phyloP scores from a whole-genome alignment of 2,329 filamentous ascomycete genomes.

The Aureobasidium melanogenum region DNA sequence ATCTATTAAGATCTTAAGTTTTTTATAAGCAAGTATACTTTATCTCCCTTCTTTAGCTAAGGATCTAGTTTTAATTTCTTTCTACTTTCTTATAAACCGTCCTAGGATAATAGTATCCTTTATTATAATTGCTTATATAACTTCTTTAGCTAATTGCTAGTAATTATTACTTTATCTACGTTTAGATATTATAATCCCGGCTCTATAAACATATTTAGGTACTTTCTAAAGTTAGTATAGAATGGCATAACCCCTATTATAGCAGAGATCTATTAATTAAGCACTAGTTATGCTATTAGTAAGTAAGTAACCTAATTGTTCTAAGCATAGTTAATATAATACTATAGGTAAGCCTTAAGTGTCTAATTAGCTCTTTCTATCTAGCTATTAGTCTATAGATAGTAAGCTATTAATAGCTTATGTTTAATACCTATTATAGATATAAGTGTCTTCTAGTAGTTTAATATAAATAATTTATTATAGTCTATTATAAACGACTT shows the following conservation, averaged over 20 bases:
- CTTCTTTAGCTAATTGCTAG: constrained; percentile 3
- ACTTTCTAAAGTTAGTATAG: constrained; percentile 16
- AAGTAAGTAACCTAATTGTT: constrained; percentile 19
- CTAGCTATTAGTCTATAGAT: constrained; percentile 22
- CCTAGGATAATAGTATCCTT: constrained; percentile 6
- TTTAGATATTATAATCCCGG: background rate
- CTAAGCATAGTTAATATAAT: constrained; percentile 19
- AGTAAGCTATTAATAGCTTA: constrained; percentile 21
- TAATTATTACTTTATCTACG: background rate
- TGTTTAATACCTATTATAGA: constrained; percentile 16
- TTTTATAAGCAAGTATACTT: constrained; percentile 16
- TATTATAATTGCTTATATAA: constrained; percentile 4
- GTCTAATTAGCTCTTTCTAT: constrained; percentile 21
- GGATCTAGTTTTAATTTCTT: constrained; percentile 5
- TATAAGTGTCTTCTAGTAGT: constrained; percentile 17
- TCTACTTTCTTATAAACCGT: background rate
- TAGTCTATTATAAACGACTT: constrained; percentile 17
- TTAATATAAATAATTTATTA: constrained; percentile 19
- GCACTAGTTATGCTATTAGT: constrained; percentile 18
- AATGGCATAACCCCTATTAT: constrained; percentile 18
- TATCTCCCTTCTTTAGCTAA: constrained; percentile 16
- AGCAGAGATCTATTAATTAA: constrained; percentile 17
- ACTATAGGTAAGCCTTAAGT: constrained; percentile 20
- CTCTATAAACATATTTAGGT: constrained; percentile 7
- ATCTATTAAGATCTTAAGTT: constrained; percentile 13